phyloP scores from a whole-genome alignment of 352 stramenopile species.

The Globisporangium lucens region DNA sequence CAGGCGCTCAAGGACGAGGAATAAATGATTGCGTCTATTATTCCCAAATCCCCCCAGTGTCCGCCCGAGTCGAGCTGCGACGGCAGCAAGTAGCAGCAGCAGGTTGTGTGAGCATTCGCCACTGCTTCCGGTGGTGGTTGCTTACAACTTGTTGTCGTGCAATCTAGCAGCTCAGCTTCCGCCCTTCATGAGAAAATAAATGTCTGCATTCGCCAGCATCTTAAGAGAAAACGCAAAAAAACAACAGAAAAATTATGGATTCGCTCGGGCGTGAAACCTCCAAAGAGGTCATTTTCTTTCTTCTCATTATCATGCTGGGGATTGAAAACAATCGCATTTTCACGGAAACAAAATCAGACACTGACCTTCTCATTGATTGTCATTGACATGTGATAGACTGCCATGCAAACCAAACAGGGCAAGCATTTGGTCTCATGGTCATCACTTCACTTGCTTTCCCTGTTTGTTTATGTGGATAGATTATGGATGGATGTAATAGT shows the following conservation, averaged over 20 bases:
- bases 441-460: not conserved
- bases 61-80: not conserved
- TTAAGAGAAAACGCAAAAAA: constrained; percentile 6
- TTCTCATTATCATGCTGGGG: not conserved
- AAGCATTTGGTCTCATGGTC: not conserved
- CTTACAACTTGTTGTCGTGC: not conserved
- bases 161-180: not conserved
- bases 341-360: not conserved
- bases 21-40: constrained; percentile 7
- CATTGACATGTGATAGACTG: not conserved
- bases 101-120: not conserved
- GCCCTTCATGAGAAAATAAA: constrained; percentile 7
- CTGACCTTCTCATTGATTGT: not conserved
- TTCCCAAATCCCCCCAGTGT: not conserved
- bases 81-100: not conserved
- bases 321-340: not conserved
- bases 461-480: not conserved
- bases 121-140: not conserved
- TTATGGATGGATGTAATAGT: not conserved
- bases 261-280: not conserved
- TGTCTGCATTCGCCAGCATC: constrained; percentile 13
- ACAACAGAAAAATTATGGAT: constrained; percentile 7
- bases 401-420: no score
- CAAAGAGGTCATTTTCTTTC: not conserved
- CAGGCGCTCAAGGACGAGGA: constrained; percentile 49